Conservation (phyloP, 129 eudicot genomes). For the Escallonia herrerae region DNA sequence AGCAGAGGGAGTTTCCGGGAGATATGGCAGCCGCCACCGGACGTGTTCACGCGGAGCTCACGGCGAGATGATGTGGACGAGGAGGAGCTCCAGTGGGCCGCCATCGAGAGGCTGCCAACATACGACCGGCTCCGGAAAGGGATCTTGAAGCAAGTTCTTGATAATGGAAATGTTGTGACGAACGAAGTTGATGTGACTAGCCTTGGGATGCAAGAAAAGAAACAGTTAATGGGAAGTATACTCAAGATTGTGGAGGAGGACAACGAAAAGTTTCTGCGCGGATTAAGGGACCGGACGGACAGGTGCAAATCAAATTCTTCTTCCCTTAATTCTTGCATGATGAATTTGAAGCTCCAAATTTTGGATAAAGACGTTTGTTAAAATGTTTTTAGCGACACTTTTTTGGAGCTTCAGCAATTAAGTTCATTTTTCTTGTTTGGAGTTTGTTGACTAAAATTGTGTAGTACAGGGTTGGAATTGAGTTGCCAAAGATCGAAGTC, state of each 20-base stretch:
- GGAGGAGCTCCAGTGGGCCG: constrained; percentile 35
- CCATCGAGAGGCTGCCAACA: constrained; percentile 34
- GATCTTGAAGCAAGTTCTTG: constrained; percentile 26
- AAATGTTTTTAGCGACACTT: neutral
- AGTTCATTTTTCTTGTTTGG: neutral
- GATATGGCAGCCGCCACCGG: too few relatives aligned
- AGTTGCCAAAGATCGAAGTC: constrained; percentile 22
- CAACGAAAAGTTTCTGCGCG: constrained; percentile 46
- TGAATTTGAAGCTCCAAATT: too few relatives aligned
- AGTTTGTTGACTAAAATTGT: neutral
- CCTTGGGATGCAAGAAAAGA: constrained; percentile 49
- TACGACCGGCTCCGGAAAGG: constrained; percentile 34
- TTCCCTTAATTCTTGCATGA: too few relatives aligned
- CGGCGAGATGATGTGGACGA: constrained; percentile 32
- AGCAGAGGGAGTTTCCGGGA: too few relatives aligned
- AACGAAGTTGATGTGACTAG: constrained; percentile 42
- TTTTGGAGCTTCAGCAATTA: neutral
- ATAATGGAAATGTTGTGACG: constrained; percentile 37
- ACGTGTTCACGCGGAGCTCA: too few relatives aligned
- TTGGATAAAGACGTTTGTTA: neutral
- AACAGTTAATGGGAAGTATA: constrained; percentile 43
- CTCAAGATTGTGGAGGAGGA: constrained; percentile 51
- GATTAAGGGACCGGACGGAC: constrained; percentile 45
- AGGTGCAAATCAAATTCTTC: constrained; percentile 17
- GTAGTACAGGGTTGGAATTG: constrained; percentile 25